Conservation (phyloP, 2,329 filamentous ascomycete genomes). For the Tolypocladium guangdongense region DNA sequence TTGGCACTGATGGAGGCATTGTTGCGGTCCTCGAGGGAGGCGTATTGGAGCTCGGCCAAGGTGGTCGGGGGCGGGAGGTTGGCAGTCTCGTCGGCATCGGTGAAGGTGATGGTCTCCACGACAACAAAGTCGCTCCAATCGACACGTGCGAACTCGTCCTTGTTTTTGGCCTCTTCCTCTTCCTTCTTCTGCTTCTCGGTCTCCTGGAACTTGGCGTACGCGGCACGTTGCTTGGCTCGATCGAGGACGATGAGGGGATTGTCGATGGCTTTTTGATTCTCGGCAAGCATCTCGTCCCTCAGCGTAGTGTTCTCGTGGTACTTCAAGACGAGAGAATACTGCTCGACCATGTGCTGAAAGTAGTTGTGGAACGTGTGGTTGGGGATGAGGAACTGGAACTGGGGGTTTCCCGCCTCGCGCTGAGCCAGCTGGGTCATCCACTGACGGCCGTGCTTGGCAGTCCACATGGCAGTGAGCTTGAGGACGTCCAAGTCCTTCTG, state of each 20-base stretch:
- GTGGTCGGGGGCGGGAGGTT: constrained; percentile 83
- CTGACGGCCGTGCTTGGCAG: constrained; percentile 81
- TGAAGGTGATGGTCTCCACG: constrained; percentile 89
- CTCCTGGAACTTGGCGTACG: constrained; percentile 78
- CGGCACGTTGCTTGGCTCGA: constrained; percentile 73
- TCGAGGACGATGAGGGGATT: constrained; percentile 74
- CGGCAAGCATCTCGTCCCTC: constrained; percentile 59
- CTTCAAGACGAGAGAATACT: constrained; percentile 74
- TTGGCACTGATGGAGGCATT: constrained; percentile 74
- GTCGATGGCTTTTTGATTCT: constrained; percentile 62
- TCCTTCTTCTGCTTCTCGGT: constrained; percentile 81
- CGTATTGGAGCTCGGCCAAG: constrained; percentile 83
- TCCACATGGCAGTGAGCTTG: constrained; percentile 75
- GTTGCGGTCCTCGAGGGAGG: constrained; percentile 90
- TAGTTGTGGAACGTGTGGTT: constrained; percentile 96
- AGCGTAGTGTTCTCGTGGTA: constrained; percentile 57
- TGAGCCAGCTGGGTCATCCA: constrained; percentile 88
- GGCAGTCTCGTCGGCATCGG: constrained; percentile 73
- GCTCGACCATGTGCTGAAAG: constrained; percentile 84
- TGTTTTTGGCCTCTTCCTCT: constrained; percentile 75
- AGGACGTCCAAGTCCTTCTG: constrained; percentile 76
- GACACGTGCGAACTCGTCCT: constrained; percentile 66
- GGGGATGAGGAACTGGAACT: constrained; percentile 91
- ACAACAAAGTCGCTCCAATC: constrained; percentile 98
- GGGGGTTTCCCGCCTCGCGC: constrained; percentile 78